Base-by-base conservation (phyloP, 2,329 filamentous ascomycete genomes). In the Scleromitrula shiraiana region DNA sequence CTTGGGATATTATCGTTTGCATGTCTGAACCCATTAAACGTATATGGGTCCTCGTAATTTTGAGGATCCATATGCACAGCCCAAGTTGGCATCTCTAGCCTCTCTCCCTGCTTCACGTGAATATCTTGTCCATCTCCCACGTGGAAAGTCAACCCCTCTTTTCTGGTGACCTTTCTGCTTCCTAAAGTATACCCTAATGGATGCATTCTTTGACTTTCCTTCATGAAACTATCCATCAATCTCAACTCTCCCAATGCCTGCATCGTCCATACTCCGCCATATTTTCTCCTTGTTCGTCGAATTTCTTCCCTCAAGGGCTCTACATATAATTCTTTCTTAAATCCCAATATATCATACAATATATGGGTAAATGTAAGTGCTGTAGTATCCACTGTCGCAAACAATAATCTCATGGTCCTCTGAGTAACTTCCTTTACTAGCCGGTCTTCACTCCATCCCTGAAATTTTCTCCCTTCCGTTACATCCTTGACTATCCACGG, bases 351-450 rank as follows among this genome's bases (percentile, higher is more conserved):
- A 38, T 45, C 42, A 38, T 45, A 45, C 9, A 45, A 24, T 4
- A 45, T 17, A 22, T 45, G 42, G 6, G 30, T 23, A 27, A 45
- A 45, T 14, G 42, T 45, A 26, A 45, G 30, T 15, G 42, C 26
- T 17, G 42, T 45, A 5, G 42, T 45, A 22, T 45, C 42, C 14
- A 45, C 33, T 17, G 32, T 45, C 23, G 42, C 42, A 37, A 45
- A 45, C 14, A 45, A 27, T 17, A 45, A 37, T 6, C 42, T 26
- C 24, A 32, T 37, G 20, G 37, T 15, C 10, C 32, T 6, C 26
- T 38, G 27, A 29, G 26, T 27, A 3, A 45, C 32, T 1, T 32
- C 42, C 42, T 14, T 23, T 1, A 27, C 5, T 8, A 45, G 5
- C 7, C 26, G 30, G 30, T 8, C 7, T 19, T 20, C 22, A 2